Conservation (phyloP, 495 filamentous ascomycete genomes). For the Cladorrhinum samala region DNA sequence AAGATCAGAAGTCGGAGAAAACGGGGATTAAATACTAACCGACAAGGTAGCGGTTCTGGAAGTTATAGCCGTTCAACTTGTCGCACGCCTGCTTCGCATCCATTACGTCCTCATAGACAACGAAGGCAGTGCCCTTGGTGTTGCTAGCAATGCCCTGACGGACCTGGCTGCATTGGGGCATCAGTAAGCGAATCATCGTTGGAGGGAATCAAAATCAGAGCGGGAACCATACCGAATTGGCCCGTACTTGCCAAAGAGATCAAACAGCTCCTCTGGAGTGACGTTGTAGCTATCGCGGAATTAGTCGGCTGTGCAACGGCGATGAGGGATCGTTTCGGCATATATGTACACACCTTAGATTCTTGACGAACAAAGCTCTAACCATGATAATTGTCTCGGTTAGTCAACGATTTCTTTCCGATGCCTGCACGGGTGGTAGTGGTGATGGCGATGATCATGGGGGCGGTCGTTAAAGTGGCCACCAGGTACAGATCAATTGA, state of each 20-base stretch:
- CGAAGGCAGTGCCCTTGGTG: constrained; percentile 97
- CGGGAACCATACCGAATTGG: constrained; percentile 68
- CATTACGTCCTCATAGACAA: constrained; percentile 98
- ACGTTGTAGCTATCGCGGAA: constrained; percentile 74
- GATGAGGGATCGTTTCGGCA: constrained; percentile 1
- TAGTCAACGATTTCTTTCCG: constrained; percentile 22
- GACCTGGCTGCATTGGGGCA: constrained; percentile 65
- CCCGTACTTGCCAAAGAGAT: constrained; percentile 91
- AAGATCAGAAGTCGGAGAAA: neutral
- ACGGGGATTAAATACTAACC: constrained; percentile 58
- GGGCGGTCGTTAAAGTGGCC: neutral
- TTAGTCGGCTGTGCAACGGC: constrained; percentile 15
- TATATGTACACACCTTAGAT: constrained; percentile 68
- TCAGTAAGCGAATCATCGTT: constrained; percentile 23
- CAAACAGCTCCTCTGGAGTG: constrained; percentile 87
- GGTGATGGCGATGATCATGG: constrained; percentile 5
- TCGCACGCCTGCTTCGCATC: constrained; percentile 98
- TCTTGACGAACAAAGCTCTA: constrained; percentile 97
- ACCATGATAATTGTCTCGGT: constrained; percentile 20
- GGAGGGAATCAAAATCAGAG: neutral
- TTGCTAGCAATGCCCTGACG: constrained; percentile 96
- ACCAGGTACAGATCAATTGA: neutral
- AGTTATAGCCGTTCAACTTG: constrained; percentile 99
- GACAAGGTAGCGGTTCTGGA: constrained; percentile 98
- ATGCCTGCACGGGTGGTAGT: constrained; percentile 2